phyloP scores from a whole-genome alignment of 2,329 filamentous ascomycete genomes.

The Ampelomyces quisqualis region DNA sequence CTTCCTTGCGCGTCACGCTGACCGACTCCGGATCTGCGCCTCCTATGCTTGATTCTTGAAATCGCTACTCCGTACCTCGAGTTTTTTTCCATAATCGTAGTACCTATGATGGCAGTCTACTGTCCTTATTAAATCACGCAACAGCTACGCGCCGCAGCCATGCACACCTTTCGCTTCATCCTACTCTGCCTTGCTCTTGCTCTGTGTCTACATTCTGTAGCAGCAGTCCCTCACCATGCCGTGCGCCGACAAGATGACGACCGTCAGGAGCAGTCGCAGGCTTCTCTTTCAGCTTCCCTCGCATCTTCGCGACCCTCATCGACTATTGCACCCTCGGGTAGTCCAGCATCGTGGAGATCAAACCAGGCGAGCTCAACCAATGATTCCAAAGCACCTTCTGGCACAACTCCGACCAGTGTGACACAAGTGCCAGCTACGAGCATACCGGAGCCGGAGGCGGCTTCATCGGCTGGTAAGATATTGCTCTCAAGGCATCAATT shows the following conservation, averaged over 20 bases:
- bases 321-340: conserved; percentile 11
- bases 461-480: conserved; percentile 20
- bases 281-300: conserved; percentile 12
- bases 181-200: conserved; percentile 29
- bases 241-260: conserved; percentile 36
- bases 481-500: background rate
- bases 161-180: conserved; percentile 32
- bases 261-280: conserved; percentile 14
- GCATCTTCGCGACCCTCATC: conserved; percentile 20
- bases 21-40: conserved; percentile 4
- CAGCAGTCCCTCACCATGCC: conserved; percentile 23
- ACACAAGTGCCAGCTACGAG: conserved; percentile 19
- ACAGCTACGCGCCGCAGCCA: conserved; percentile 17
- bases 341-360: conserved; percentile 13
- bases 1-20: conserved; percentile 15
- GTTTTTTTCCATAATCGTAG: conserved; percentile 16
- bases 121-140: conserved; percentile 13
- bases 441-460: conserved; percentile 19
- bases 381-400: conserved; percentile 14
- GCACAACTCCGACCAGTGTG: conserved; percentile 10
- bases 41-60: conserved; percentile 2
- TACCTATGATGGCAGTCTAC: conserved; percentile 29
- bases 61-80: background rate
- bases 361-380: conserved; percentile 16
- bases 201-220: conserved; percentile 27